Base-by-base conservation (phyloP, 2,329 filamentous ascomycete genomes). In the Phialophora tarda region DNA sequence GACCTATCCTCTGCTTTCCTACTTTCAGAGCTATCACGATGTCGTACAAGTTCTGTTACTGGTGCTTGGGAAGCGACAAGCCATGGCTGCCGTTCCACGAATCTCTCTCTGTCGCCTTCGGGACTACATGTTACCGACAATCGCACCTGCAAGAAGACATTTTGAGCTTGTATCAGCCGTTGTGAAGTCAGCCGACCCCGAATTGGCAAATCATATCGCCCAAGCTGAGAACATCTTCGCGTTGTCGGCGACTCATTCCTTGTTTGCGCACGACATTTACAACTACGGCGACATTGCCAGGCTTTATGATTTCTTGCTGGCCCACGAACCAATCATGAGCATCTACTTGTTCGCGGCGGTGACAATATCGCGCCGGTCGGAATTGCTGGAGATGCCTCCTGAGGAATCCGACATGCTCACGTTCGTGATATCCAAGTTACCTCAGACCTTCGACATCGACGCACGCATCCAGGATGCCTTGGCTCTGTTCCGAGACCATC, bases 21-120 rank as follows among this genome's bases (percentile, higher is more conserved):
- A 99, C 80, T 99, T 99, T 78, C 95, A 99, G 81, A 95, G 95
- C 76, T 99, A 96, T 77, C 95, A 99, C 79, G 95, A 99, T 80
- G 98, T 99, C 74, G 95, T 92, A 73, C 96, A 99, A 80, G 95
- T 99, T 26, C 85, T 99, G 66, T 86, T 98, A 48, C 85, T 99
- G 14, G 93, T 97, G 11, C 84, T 99, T 3, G 89, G 89, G 0
- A 80, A 86, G 10, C 75, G 83, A 24, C 77, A 83, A 62, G 89
- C 91, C 17, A 82, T 85, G 21, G 78, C 83, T 6, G 87, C 89
- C 17, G 87, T 96, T 34, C 85, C 91, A 38, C 90, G 91, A n/a
- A 87, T 99, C 65, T 97, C 93, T 2, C 84, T 93, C 34, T 85
- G 98, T 53, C 90, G 93, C 61, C 97, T 99, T 76, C 88, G 95